Evolutionary conservation across 2,329 filamentous ascomycete species (phyloP).

Genomic region (Myrmaecium sp.): DNA sequence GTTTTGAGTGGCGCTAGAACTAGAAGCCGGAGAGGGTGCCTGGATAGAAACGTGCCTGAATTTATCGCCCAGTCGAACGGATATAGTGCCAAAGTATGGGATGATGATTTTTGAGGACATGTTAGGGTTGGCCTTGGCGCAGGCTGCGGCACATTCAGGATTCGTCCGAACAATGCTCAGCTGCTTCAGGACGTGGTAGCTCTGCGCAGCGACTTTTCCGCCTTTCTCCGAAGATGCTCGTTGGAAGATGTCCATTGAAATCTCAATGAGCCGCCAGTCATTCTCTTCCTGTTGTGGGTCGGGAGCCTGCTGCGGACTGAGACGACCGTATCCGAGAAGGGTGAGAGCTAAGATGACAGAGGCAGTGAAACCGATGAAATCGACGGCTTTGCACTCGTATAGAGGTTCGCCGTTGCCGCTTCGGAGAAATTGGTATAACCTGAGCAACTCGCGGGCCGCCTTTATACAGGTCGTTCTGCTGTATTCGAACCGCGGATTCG

Average conservation of each 20-base stretch:
- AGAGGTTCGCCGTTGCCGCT: slow-evolving; percentile 13
- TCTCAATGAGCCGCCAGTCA: slow-evolving; percentile 21
- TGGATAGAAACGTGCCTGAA: slow-evolving; percentile 4
- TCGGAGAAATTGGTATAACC: slow-evolving; percentile 22
- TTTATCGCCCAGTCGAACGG: slow-evolving; percentile 15
- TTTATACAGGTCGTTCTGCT: slow-evolving; percentile 23
- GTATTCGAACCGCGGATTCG: slow-evolving; percentile 18
- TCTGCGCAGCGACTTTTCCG: slow-evolving; percentile 23
- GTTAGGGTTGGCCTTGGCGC: slow-evolving; percentile 5
- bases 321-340: slow-evolving; percentile 19
- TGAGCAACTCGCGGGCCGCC: slow-evolving; percentile 24
- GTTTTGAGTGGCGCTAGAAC: too few relatives aligned
- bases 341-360: slow-evolving; percentile 27
- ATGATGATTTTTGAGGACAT: slow-evolving; percentile 16
- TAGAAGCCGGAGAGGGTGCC: too few relatives aligned
- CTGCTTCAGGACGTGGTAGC: slow-evolving; percentile 20
- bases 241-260: slow-evolving; percentile 24
- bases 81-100: slow-evolving; percentile 26
- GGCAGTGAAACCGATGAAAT: slow-evolving; percentile 30
- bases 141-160: slow-evolving; percentile 2
- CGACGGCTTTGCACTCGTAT: slow-evolving; percentile 30
- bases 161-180: slow-evolving; percentile 16
- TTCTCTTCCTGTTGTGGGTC: slow-evolving; percentile 14
- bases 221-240: slow-evolving; percentile 23
- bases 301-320: slow-evolving; percentile 3